A percentile compares a stretch with the other conserved stretches of the same genome.
Conservation (phyloP, 805 yeast genomes). For the Kuraishia piskuri region DNA sequence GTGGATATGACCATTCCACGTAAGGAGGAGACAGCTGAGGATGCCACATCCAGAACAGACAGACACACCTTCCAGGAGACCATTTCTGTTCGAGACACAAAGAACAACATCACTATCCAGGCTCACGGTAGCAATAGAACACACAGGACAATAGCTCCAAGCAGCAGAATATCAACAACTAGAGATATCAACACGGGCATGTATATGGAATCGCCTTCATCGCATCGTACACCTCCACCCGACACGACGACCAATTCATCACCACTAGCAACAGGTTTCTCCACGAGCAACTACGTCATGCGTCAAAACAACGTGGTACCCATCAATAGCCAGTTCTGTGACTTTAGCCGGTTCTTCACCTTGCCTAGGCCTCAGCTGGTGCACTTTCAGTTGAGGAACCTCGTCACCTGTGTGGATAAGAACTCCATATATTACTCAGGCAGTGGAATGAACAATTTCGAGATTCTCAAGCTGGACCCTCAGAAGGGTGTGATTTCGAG, state of each 20-base stretch:
- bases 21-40: constrained; percentile 7
- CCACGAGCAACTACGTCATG: neutral
- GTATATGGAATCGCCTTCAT: neutral
- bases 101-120: no score
- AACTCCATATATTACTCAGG: constrained; percentile 16
- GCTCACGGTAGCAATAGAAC: no score
- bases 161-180: constrained; percentile 6
- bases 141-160: neutral
- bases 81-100: neutral
- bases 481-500: constrained; percentile 13
- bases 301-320: neutral
- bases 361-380: constrained; percentile 38
- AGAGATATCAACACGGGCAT: neutral
- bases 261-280: neutral
- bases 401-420: constrained; percentile 31
- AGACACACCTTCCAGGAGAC: neutral
- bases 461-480: constrained; percentile 14
- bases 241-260: neutral
- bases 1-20: constrained; percentile 11
- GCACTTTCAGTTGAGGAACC: constrained; percentile 50
- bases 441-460: constrained; percentile 20
- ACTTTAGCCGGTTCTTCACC: constrained; percentile 29
- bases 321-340: constrained; percentile 18
- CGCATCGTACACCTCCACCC: neutral
- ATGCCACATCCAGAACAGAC: constrained; percentile 8